Evolutionary conservation across 1,284 basidiomycete species (phyloP).

Genomic region (Lentinus polychrous): DNA sequence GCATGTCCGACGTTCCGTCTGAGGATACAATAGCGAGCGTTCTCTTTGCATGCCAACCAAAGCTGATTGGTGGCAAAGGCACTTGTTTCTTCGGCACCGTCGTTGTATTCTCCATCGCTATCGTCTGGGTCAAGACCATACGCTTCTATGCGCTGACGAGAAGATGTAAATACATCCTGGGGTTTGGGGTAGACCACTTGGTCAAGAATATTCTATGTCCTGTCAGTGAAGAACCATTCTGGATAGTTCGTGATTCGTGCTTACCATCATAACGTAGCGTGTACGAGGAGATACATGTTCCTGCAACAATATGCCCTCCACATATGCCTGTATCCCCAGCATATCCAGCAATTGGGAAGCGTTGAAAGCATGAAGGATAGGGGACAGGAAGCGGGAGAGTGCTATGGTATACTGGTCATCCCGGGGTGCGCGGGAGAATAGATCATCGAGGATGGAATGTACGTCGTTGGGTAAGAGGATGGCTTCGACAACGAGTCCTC

Average conservation of each 20-base stretch:
- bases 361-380: constrained; percentile 17
- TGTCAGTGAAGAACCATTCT: neutral
- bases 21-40: constrained; percentile 9
- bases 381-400: constrained; percentile 19
- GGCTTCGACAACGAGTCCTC: constrained; percentile 21
- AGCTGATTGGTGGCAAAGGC: neutral
- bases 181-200: constrained; percentile 18
- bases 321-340: constrained; percentile 11
- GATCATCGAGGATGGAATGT: constrained; percentile 14
- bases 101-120: constrained; percentile 4
- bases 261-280: constrained; percentile 24
- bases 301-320: constrained; percentile 19
- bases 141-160: constrained; percentile 16
- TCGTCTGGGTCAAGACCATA: constrained; percentile 18
- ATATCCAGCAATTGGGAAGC: constrained; percentile 17
- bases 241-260: neutral
- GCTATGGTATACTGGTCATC: constrained; percentile 16
- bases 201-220: constrained; percentile 17
- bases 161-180: constrained; percentile 20
- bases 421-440: constrained; percentile 14
- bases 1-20: constrained; percentile 6
- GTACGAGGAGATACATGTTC: constrained; percentile 19
- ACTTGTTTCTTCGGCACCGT: constrained; percentile 4
- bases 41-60: constrained; percentile 3
- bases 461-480: constrained; percentile 18